Evolutionary conservation across 2,329 filamentous ascomycete genomes (phyloP), one percentile per base, ranked within the genome.

Genomic region (Chalaropsis ovoidea): DNA sequence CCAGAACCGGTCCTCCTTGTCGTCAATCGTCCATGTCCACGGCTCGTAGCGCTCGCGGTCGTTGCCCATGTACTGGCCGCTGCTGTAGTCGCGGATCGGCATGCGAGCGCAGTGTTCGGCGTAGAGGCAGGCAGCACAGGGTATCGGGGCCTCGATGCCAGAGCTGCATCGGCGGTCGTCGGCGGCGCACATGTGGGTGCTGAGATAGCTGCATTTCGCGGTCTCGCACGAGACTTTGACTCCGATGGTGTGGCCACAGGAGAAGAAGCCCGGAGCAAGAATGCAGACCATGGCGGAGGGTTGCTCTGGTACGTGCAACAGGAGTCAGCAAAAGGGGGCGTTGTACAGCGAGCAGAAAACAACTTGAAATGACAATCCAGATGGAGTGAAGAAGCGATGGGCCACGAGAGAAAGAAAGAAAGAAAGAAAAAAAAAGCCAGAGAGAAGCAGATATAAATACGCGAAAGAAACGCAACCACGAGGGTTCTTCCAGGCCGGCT

Each of bases 181-280:
- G 54, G 54, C 24, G 2, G 3, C 27, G n/a, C 54, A 58, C 54
- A 58, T 39, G 54, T 58, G 54, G 10, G 54, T 58, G 54, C 54
- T 58, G 27, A 58, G 54, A 39, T 35, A 58, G 54, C 54, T 35
- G 54, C 54, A 58, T 19, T 58, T 31, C 1, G 27, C 54, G 2
- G 54, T 62, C 19, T 62, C 61, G 41, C 61, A 62, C 2, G 42
- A 62, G 42, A 62, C 19, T 35, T 62, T 62, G 42, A 62, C 61
- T 3, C 61, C 42, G 15, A 62, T 62, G 22, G 27, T 3, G 15
- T 62, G 61, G 43, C 61, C 61, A 62, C 61, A 62, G 22, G 42
- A 19, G 24, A 62, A 62, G 61, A 62, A 35, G 61, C n/a, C 61
- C 10, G 61, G 61, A 19, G 61, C 35, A 39, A 62, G 22, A 19